Percentiles rank a stretch among this genome's conserved stretches.
These are phyloP conservation scores for Magnolia kwangsiensis DNA, from an alignment of 164 flowering plant genomes.

Conservation along the genomic window DNA sequence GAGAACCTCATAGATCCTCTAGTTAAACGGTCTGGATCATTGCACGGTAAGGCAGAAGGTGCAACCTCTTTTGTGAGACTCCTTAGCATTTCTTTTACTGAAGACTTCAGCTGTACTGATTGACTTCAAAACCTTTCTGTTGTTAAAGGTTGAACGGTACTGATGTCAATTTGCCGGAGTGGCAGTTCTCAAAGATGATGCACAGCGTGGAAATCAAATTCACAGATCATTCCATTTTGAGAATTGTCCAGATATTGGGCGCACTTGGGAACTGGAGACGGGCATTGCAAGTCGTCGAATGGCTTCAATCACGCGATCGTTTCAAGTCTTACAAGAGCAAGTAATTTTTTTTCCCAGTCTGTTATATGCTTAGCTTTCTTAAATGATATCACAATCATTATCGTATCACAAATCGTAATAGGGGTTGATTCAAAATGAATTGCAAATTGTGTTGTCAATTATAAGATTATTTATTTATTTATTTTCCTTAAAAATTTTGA, in stretches of 20 bases:
- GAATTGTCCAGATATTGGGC: conserved; percentile 80
- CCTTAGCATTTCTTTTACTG: too few species aligned
- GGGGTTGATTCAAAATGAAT: too few species aligned
- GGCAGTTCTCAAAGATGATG: conserved; percentile 88
- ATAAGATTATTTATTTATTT: too few species aligned
- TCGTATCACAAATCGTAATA: too few species aligned
- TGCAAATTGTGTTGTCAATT: too few species aligned
- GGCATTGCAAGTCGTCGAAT: conserved; percentile 80
- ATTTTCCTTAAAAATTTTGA: too few species aligned
- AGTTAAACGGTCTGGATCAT: too few species aligned
- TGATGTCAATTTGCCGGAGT: conserved; percentile 75
- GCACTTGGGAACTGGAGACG: conserved; percentile 84
- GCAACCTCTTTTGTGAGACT: too few species aligned
- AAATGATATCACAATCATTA: too few species aligned
- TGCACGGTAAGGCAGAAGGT: too few species aligned
- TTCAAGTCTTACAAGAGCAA: conserved; percentile 65
- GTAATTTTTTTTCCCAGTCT: conserved; percentile 24
- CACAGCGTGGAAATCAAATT: conserved; percentile 70
- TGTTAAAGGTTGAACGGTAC: conserved; percentile 82
- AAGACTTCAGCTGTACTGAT: background rate
- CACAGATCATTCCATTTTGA: conserved; percentile 69
- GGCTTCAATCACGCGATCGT: conserved; percentile 82
- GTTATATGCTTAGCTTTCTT: background rate
- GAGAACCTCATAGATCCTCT: too few species aligned
- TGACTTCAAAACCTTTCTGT: conserved; percentile 19